Base-by-base conservation (phyloP, 148 eudicot genomes). In the Fagopyrum tataricum region DNA sequence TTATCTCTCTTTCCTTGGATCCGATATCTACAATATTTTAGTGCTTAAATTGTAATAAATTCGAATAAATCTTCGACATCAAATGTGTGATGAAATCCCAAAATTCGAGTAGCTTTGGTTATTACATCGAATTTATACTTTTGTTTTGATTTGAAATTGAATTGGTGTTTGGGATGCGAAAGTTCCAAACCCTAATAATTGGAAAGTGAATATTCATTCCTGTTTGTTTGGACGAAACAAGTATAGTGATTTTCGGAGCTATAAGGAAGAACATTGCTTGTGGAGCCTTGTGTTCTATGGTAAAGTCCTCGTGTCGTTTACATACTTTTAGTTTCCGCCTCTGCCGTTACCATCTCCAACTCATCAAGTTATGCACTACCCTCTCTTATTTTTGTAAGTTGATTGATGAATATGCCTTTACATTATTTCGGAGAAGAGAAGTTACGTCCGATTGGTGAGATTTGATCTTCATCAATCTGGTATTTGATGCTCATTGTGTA, bases 271-370 rank as follows among this genome's bases (percentile, higher is more conserved):
- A 62, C 20, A 0, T 62, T 62, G 41, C 68, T 62, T 17, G 37
- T 12, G 68, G 68, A 23, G 68, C 68, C 37, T 62, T 39, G 37
- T 62, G 39, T 13, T 23, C 68, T 62, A 62, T 17, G 68, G 68
- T 62, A n/a, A n/a, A n/a, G n/a, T n/a, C n/a, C n/a, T n/a, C n/a
- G n/a, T n/a, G n/a, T n/a, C n/a, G n/a, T n/a, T n/a, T n/a, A n/a
- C n/a, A n/a, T n/a, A n/a, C n/a, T n/a, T n/a, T n/a, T n/a, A n/a
- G n/a, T n/a, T n/a, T n/a, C n/a, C n/a, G n/a, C n/a, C n/a, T n/a
- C n/a, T n/a, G n/a, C n/a, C n/a, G n/a, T n/a, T n/a, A n/a, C n/a
- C n/a, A n/a, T n/a, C n/a, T n/a, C n/a, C n/a, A n/a, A n/a, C n/a
- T n/a, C n/a, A n/a, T n/a, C n/a, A n/a, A n/a, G n/a, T n/a, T n/a